Base-by-base conservation (phyloP, 2,329 filamentous ascomycete genomes). In the Nothophoma quercina region DNA sequence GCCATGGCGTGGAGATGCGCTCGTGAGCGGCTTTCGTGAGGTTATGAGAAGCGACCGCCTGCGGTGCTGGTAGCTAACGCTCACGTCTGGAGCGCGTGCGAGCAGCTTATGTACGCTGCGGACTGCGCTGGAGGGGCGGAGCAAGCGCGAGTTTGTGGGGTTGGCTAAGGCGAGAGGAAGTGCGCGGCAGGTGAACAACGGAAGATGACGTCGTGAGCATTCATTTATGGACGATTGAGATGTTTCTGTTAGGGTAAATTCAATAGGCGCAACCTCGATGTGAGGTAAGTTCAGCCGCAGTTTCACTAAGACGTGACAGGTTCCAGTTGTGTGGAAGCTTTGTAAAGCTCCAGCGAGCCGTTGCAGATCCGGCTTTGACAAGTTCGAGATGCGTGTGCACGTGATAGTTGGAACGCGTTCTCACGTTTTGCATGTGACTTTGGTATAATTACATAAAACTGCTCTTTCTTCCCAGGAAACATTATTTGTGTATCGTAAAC, bases 1-100 rank as follows among this genome's bases (percentile, higher is more conserved):
- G 86, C 85, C 88, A 90, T 90, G n/a, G 23, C 22, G 41, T 32
- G 39, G 26, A 44, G 46, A 38, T 46, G 38, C 30, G 51, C 39
- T 40, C 23, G 42, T 35, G 29, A 33, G 52, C 30, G 47, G 29
- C 23, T 29, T 30, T 29, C 30, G 21, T 4, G 13, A 23, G 10
- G 9, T 7, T 10, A 12, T 4, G 18, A 19, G 22, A 32, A 48
- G 44, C 25, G 7, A 39, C 43, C 43, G 43, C 50, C 26, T 28
- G 43, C 44, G 43, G 50, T 40, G 15, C 50, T 47, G 22, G 5
- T 15, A 16, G 21, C 15, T 21, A 19, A 25, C 15, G n/a, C 23
- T 25, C 10, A 34, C 16, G 26, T n/a, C 30, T 16, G 13, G 22
- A 15, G 6, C 26, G 40, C 40, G 15, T 7, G 15, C 12, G 6